Conservation (phyloP, 2,329 filamentous ascomycete genomes). For the Polychaeton citri region DNA sequence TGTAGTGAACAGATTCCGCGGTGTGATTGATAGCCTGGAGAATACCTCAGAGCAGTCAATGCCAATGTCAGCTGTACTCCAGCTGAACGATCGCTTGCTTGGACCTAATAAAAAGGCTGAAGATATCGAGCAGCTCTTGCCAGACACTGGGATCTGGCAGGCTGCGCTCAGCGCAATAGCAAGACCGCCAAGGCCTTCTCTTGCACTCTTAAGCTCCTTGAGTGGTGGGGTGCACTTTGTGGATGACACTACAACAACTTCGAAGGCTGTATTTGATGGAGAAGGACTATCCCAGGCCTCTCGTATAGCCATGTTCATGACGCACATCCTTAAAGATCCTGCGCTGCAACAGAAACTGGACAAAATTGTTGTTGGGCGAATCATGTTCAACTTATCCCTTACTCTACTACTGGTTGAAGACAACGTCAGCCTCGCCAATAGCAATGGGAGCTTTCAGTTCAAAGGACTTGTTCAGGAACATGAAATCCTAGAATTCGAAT, state of each 20-base stretch:
- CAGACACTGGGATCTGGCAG: slow-evolving; percentile 46
- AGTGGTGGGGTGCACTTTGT: slow-evolving; percentile 58
- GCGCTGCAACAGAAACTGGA: slow-evolving; percentile 10
- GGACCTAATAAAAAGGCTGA: slow-evolving; percentile 14
- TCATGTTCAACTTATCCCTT: slow-evolving; percentile 40
- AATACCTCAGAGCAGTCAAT: slow-evolving; percentile 28
- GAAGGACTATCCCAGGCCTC: slow-evolving; percentile 59
- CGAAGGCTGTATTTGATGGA: slow-evolving; percentile 34
- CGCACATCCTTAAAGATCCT: slow-evolving; percentile 40
- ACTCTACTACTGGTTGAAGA: slow-evolving; percentile 45
- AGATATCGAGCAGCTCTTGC: slow-evolving; percentile 12
- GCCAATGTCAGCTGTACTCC: slow-evolving; percentile 43
- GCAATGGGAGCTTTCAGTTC: slow-evolving; percentile 39
- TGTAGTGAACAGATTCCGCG: slow-evolving; percentile 35
- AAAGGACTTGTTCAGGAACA: slow-evolving; percentile 30
- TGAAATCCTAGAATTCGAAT: slow-evolving; percentile 40
- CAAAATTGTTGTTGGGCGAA: slow-evolving; percentile 20
- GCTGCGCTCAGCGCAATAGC: slow-evolving; percentile 46
- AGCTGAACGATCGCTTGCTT: slow-evolving; percentile 38
- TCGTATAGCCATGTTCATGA: slow-evolving; percentile 60
- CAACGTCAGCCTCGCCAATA: slow-evolving; percentile 42
- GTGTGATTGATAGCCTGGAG: slow-evolving; percentile 39
- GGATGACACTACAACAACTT: slow-evolving; percentile 12
- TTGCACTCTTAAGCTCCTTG: slow-evolving; percentile 62
- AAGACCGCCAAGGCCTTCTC: slow-evolving; percentile 42